Conservation (phyloP, 2,329 filamentous ascomycete species). For the Penicillium olsonii region DNA sequence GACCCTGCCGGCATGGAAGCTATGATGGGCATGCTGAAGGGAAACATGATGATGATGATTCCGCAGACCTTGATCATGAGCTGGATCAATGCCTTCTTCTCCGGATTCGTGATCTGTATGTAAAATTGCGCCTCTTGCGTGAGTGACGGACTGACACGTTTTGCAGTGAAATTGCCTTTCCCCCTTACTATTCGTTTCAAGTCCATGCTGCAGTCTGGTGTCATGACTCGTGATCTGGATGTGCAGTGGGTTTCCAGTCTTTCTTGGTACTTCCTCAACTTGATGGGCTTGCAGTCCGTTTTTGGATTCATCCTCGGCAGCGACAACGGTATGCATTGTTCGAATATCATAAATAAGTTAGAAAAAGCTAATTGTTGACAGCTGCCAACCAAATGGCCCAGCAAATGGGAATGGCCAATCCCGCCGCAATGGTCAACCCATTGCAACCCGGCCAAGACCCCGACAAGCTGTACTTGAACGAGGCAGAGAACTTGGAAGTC, state of each 20-base stretch:
- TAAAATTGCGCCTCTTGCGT: conserved; percentile 18
- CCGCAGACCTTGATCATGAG: conserved; percentile 99
- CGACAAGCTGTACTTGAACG: conserved; percentile 88
- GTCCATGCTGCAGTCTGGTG: conserved; percentile 96
- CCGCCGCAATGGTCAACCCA: conserved; percentile 66
- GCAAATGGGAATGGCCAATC: conserved; percentile 75
- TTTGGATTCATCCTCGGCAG: conserved; percentile 96
- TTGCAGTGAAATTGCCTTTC: conserved; percentile 87
- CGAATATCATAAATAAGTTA: background rate
- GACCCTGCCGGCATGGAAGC: conserved; percentile 97
- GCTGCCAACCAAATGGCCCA: conserved; percentile 90
- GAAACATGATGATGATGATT: conserved; percentile 99
- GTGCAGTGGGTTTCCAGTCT: conserved; percentile 98
- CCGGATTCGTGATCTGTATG: conserved; percentile 93
- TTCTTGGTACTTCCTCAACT: conserved; percentile 97
- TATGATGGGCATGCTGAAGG: conserved; percentile 99
- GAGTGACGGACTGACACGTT: conserved; percentile 10
- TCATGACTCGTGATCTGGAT: conserved; percentile 93
- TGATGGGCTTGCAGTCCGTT: conserved; percentile 94
- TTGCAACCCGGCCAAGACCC: conserved; percentile 93
- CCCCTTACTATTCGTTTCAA: conserved; percentile 99
- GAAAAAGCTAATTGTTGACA: conserved; percentile 39
- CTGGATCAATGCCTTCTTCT: conserved; percentile 99
- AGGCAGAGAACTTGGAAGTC: conserved; percentile 94
- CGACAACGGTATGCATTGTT: conserved; percentile 74